Percentiles rank a stretch among this genome's conserved stretches.
These are phyloP conservation scores for Aspergillus brunneoviolaceus DNA, from an alignment of 2,329 filamentous ascomycete genomes.

Conservation along the genomic window DNA sequence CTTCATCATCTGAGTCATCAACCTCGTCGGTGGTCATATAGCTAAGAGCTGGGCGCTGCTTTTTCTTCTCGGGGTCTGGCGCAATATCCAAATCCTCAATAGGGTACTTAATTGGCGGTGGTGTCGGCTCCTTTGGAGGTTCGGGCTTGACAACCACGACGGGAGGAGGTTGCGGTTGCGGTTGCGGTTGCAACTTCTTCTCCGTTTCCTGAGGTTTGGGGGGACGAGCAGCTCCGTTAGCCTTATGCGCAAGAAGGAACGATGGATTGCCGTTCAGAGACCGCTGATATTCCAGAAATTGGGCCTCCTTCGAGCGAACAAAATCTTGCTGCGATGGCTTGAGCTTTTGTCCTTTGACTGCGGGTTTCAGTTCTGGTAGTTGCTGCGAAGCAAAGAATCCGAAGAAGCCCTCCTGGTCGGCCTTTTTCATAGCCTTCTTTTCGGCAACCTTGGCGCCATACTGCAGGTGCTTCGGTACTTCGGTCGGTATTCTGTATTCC, in stretches of 20 bases:
- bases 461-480: conserved; percentile 77
- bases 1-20: conserved; percentile 48
- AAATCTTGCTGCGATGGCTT: conserved; percentile 52
- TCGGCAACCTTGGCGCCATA: conserved; percentile 78
- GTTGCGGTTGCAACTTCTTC: conserved; percentile 28
- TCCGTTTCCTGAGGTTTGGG: conserved; percentile 33
- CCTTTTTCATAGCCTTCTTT: conserved; percentile 69
- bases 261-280: conserved; percentile 46
- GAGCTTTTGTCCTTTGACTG: conserved; percentile 66
- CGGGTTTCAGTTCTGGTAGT: conserved; percentile 71
- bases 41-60: conserved; percentile 71
- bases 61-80: conserved; percentile 61
- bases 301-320: conserved; percentile 46
- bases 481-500: conserved; percentile 81
- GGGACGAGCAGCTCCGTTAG: conserved; percentile 30
- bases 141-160: conserved; percentile 48
- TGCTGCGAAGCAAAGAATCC: conserved; percentile 55
- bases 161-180: conserved; percentile 32
- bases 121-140: conserved; percentile 59
- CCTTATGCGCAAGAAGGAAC: conserved; percentile 36
- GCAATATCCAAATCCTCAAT: conserved; percentile 89
- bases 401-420: conserved; percentile 50
- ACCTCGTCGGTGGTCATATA: conserved; percentile 70
- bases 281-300: conserved; percentile 51
- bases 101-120: conserved; percentile 84